These are phyloP conservation scores for Turnera subulata DNA, from an alignment of 345 rosid genomes.

Conservation along the genomic window DNA sequence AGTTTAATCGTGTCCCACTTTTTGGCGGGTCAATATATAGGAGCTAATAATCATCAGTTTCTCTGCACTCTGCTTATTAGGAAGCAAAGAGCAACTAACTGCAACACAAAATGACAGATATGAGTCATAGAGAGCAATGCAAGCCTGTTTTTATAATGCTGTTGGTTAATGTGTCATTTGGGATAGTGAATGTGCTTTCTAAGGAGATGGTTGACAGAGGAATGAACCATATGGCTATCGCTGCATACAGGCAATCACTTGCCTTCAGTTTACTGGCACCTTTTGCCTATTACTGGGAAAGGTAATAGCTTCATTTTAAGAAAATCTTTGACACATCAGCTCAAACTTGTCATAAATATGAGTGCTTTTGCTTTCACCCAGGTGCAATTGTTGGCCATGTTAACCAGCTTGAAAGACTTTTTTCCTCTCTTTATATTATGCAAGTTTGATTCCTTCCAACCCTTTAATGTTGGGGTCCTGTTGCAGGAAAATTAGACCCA, in stretches of 20 bases:
- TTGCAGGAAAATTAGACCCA: constrained; percentile 27
- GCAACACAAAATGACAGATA: not conserved
- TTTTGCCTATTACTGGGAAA: constrained; percentile 22
- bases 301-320: constrained; percentile 7
- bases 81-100: too few species aligned
- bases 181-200: constrained; percentile 22
- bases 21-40: too few species aligned
- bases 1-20: not conserved
- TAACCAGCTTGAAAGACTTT: too few species aligned
- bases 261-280: constrained; percentile 23
- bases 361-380: too few species aligned
- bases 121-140: constrained; percentile 13
- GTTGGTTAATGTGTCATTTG: constrained; percentile 15
- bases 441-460: too few species aligned
- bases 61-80: too few species aligned
- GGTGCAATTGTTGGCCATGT: not conserved
- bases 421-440: too few species aligned
- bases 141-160: constrained; percentile 17
- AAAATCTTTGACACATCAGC: not conserved
- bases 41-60: too few species aligned
- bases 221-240: constrained; percentile 20
- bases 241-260: constrained; percentile 17
- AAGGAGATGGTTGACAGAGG: constrained; percentile 25
- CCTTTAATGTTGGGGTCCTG: too few species aligned
- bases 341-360: not conserved